phyloP scores from a whole-genome alignment of 2,329 filamentous ascomycete genomes.

The Colletotrichum sansevieriae region DNA sequence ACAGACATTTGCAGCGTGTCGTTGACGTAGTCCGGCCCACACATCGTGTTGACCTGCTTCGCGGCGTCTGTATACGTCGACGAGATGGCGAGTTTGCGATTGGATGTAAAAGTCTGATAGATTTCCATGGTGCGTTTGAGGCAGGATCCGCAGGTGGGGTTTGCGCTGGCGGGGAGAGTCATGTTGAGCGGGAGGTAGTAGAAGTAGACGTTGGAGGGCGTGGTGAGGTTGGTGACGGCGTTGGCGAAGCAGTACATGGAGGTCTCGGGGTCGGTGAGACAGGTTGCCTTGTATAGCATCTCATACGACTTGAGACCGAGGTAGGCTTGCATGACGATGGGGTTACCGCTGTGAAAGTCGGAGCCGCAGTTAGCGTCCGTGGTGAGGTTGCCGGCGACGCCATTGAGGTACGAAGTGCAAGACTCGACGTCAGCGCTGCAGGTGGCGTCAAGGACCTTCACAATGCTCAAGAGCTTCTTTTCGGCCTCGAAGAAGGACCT shows the following conservation, averaged over 20 bases:
- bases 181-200: constrained; percentile 89
- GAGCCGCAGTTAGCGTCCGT: constrained; percentile 73
- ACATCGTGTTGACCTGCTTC: constrained; percentile 76
- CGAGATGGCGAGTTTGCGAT: constrained; percentile 75
- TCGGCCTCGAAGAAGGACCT: constrained; percentile 85
- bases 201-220: constrained; percentile 79
- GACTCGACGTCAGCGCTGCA: constrained; percentile 76
- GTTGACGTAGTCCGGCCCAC: constrained; percentile 70
- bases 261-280: constrained; percentile 76
- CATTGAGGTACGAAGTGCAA: constrained; percentile 75
- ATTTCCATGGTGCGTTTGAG: constrained; percentile 85
- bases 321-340: constrained; percentile 80
- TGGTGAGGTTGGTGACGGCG: constrained; percentile 81
- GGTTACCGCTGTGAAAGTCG: constrained; percentile 77
- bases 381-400: constrained; percentile 75
- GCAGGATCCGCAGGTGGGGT: constrained; percentile 83
- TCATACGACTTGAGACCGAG: constrained; percentile 82
- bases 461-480: constrained; percentile 78
- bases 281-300: constrained; percentile 83
- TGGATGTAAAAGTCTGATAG: constrained; percentile 77
- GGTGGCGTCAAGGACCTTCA: constrained; percentile 81
- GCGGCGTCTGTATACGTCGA: constrained; percentile 80
- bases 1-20: constrained; percentile 60
- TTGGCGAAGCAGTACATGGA: constrained; percentile 85
- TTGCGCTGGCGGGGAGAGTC: constrained; percentile 72